Evolutionary conservation across 2,329 filamentous ascomycete genomes (phyloP).

Genomic region (Graphilbum fragrans): DNA sequence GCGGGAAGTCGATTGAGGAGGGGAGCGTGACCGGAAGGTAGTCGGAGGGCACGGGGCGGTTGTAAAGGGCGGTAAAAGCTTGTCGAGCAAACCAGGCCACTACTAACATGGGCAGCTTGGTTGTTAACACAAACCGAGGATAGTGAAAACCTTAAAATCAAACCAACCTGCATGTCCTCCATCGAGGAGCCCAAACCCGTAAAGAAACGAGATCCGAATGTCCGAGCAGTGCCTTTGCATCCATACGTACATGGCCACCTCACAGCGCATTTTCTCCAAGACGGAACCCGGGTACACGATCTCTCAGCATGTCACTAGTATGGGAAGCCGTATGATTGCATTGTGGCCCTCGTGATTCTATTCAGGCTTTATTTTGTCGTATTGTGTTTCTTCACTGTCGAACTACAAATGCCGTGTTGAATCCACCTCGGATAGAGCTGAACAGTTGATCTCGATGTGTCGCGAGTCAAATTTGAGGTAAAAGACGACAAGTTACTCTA

Average conservation of each 20-base stretch:
- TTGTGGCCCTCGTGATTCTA: background rate
- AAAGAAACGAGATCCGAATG: conserved; percentile 20
- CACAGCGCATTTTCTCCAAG: conserved; percentile 25
- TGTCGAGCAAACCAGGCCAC: background rate
- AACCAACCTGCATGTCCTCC: background rate
- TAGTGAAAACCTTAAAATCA: background rate
- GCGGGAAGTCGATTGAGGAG: background rate
- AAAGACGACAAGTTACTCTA: background rate
- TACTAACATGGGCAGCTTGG: background rate
- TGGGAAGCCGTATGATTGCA: conserved; percentile 7
- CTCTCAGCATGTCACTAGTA: conserved; percentile 22
- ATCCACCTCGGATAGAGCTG: background rate
- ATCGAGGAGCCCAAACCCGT: conserved; percentile 1
- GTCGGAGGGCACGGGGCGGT: background rate
- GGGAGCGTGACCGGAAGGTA: background rate
- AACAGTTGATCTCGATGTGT: background rate
- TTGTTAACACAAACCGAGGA: background rate
- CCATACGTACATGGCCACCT: conserved; percentile 26
- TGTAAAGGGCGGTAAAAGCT: background rate
- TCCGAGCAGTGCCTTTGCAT: conserved; percentile 21
- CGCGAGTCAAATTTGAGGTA: background rate
- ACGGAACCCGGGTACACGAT: conserved; percentile 20
- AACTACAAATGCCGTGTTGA: background rate
- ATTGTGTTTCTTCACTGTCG: background rate
- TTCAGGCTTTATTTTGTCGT: background rate